These are phyloP conservation scores for Pyrenophora tritici-repentis DNA, from an alignment of 2,329 filamentous ascomycete genomes.

Conservation along the genomic window DNA sequence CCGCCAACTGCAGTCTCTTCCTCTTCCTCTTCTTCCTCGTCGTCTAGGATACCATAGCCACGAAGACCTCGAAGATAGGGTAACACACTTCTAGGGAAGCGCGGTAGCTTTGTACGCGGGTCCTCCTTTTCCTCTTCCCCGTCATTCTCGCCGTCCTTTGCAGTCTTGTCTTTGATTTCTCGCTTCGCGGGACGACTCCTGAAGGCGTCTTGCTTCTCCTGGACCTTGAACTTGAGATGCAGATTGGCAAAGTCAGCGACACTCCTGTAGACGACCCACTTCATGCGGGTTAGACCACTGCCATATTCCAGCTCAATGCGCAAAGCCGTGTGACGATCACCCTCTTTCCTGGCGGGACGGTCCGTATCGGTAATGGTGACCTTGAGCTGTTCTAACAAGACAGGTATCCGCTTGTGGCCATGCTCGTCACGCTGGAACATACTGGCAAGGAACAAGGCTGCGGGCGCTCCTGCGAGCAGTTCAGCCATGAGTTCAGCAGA, in stretches of 20 bases:
- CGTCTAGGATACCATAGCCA: constrained; percentile 62
- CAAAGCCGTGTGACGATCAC: constrained; percentile 78
- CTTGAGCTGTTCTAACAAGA: constrained; percentile 93
- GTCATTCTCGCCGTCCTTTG: constrained; percentile 26
- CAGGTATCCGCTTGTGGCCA: constrained; percentile 90
- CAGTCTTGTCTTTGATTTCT: constrained; percentile 22
- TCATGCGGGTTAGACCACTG: constrained; percentile 93
- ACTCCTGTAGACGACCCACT: constrained; percentile 88
- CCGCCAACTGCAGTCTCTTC: constrained; percentile 58
- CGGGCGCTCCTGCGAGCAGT: constrained; percentile 86
- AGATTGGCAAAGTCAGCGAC: constrained; percentile 90
- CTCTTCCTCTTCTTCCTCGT: constrained; percentile 79
- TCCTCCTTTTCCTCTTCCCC: constrained; percentile 63
- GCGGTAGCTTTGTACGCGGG: constrained; percentile 74
- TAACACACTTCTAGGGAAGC: constrained; percentile 86
- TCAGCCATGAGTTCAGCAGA: constrained; percentile 97
- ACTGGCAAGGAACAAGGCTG: constrained; percentile 90
- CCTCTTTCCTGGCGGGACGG: constrained; percentile 43
- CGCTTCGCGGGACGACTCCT: constrained; percentile 60
- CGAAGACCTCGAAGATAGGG: constrained; percentile 84
- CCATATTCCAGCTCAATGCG: constrained; percentile 95
- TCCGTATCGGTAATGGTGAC: constrained; percentile 81
- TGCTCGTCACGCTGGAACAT: constrained; percentile 98
- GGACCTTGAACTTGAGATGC: constrained; percentile 90
- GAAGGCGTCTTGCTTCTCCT: constrained; percentile 81